These are phyloP conservation scores for Fusarium sp. DNA, from an alignment of 2,329 filamentous ascomycete genomes.

Conservation along the genomic window DNA sequence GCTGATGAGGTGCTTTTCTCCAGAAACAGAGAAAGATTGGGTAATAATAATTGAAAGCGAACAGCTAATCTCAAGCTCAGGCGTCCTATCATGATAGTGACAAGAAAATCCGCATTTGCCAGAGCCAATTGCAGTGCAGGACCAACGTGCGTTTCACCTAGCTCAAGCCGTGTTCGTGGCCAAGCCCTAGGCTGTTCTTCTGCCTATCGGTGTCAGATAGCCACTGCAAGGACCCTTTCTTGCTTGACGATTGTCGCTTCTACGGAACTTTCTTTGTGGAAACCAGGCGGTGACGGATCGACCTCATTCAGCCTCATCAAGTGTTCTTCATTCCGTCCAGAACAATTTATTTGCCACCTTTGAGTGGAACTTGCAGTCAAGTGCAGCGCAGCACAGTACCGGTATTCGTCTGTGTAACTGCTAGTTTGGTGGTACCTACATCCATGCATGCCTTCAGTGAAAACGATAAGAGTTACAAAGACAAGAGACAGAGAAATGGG, in stretches of 20 bases:
- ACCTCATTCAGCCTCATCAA: constrained; percentile 32
- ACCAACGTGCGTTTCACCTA: constrained; percentile 27
- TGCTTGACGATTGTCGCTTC: constrained; percentile 19
- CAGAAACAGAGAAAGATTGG: background rate
- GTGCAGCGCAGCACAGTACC: background rate
- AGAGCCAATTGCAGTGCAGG: constrained; percentile 18
- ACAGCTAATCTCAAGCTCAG: background rate
- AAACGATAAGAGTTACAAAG: background rate
- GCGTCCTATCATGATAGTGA: constrained; percentile 9
- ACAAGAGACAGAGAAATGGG: background rate
- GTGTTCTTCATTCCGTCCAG: constrained; percentile 34
- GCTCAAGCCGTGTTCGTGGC: constrained; percentile 13
- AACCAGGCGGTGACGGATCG: constrained; percentile 26
- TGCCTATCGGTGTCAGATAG: constrained; percentile 21
- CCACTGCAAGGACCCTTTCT: constrained; percentile 20
- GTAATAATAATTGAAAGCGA: background rate
- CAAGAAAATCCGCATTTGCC: constrained; percentile 1
- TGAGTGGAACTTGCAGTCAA: background rate
- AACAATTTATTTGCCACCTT: constrained; percentile 34
- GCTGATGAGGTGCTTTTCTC: background rate
- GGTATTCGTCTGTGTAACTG: background rate
- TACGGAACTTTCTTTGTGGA: constrained; percentile 28
- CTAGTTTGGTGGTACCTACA: constrained; percentile 1
- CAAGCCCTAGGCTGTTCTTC: constrained; percentile 25
- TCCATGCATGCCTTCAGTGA: background rate